A percentile compares a stretch with the other conserved stretches of the same genome.
phyloP scores from a whole-genome alignment of 2,329 filamentous ascomycete genomes.

The Macrophomina phaseolina region DNA sequence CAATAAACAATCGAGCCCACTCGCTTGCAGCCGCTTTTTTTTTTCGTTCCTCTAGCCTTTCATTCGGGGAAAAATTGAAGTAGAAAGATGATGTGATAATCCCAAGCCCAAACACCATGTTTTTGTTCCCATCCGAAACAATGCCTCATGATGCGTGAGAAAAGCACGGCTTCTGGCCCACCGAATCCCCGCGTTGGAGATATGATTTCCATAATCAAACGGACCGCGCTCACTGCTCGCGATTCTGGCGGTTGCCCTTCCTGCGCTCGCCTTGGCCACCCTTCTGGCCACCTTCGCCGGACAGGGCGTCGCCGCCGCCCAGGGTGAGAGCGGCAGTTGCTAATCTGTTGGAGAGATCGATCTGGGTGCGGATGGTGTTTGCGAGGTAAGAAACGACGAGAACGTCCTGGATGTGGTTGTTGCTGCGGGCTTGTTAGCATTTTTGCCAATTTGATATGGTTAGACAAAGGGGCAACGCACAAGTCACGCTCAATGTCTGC shows the following conservation, averaged over 20 bases:
- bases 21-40: conserved; percentile 7
- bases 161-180: conserved; percentile 2
- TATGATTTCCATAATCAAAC: background rate
- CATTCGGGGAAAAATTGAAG: conserved; percentile 4
- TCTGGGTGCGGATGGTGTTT: conserved; percentile 98
- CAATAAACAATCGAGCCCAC: conserved; percentile 6
- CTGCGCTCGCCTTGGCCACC: conserved; percentile 41
- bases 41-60: conserved; percentile 4
- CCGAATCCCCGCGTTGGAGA: background rate
- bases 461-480: conserved; percentile 50
- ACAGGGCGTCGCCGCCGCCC: conserved; percentile 47
- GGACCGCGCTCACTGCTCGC: conserved; percentile 27
- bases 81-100: conserved; percentile 11
- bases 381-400: conserved; percentile 97
- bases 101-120: conserved; percentile 25
- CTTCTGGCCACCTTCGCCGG: conserved; percentile 41
- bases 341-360: conserved; percentile 94
- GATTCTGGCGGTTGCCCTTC: conserved; percentile 33
- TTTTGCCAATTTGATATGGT: background rate
- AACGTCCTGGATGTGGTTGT: conserved; percentile 99
- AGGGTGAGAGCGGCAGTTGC: conserved; percentile 66
- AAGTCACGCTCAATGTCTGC: conserved; percentile 95
- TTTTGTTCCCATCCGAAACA: conserved; percentile 10
- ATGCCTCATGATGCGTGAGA: conserved; percentile 25
- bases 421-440: conserved; percentile 59